Evolutionary conservation across 805 yeast species (phyloP).

Genomic region (Candida mattraensis): DNA sequence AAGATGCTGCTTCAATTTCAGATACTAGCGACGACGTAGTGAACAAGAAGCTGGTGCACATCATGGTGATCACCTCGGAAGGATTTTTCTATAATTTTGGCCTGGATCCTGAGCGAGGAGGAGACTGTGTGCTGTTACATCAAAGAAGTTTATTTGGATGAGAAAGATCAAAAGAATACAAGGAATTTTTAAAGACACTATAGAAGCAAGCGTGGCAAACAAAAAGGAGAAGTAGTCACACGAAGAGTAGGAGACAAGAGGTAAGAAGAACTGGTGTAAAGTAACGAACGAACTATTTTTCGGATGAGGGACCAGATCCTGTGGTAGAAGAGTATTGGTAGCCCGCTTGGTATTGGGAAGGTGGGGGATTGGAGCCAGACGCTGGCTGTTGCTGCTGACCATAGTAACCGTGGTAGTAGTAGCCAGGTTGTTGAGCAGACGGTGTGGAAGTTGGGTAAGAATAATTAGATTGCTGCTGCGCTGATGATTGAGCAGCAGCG

Average conservation of each 20-base stretch:
- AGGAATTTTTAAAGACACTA: too few species aligned
- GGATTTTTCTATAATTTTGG: constrained; percentile 86
- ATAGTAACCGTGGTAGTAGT: constrained; percentile 21
- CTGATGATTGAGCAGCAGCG: constrained; percentile 7
- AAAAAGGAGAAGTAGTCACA: not conserved
- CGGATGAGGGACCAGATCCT: constrained; percentile 8
- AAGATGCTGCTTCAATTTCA: constrained; percentile 18
- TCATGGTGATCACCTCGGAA: constrained; percentile 81
- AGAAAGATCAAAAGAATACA: too few species aligned
- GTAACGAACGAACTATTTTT: constrained; percentile 2
- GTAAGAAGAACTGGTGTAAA: not conserved
- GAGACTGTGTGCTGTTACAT: constrained; percentile 82
- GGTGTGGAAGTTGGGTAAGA: constrained; percentile 18
- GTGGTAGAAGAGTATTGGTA: constrained; percentile 16
- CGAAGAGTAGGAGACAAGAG: not conserved
- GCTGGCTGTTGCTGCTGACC: constrained; percentile 17
- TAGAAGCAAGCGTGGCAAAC: not conserved
- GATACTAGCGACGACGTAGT: constrained; percentile 19
- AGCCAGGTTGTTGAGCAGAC: constrained; percentile 17
- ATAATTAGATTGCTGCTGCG: constrained; percentile 13
- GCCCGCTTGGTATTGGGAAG: constrained; percentile 18
- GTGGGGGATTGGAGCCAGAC: constrained; percentile 10
- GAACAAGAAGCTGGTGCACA: constrained; percentile 42
- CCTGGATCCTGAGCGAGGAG: constrained; percentile 85
- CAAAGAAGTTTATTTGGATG: constrained; percentile 40